Conservation (phyloP, 768 basidiomycete genomes). For the Dacryopinax spathularia region DNA sequence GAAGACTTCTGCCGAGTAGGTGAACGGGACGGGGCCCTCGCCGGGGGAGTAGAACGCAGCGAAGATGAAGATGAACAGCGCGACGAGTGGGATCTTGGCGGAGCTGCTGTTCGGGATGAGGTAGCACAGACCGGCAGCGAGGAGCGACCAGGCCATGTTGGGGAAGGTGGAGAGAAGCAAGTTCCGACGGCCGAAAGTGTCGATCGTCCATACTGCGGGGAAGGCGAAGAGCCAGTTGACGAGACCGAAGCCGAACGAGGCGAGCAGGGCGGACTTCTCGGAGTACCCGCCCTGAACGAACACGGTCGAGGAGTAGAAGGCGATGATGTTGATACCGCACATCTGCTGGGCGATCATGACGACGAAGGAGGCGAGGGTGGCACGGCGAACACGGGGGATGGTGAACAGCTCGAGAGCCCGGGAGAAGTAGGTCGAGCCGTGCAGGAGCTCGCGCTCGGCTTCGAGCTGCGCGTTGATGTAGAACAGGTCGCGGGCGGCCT, state of each 20-base stretch:
- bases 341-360: constrained; percentile 27
- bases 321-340: constrained; percentile 27
- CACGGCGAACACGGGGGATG: constrained; percentile 27
- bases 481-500: constrained; percentile 30
- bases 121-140: constrained; percentile 29
- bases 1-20: constrained; percentile 17
- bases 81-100: constrained; percentile 32
- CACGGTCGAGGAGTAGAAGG: constrained; percentile 30
- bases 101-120: constrained; percentile 25
- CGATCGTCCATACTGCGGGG: constrained; percentile 41
- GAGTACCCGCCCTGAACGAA: constrained; percentile 25
- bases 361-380: constrained; percentile 23
- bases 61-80: constrained; percentile 24
- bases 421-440: constrained; percentile 21
- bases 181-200: constrained; percentile 16
- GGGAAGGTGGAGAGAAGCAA: constrained; percentile 26
- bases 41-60: constrained; percentile 13
- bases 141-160: constrained; percentile 32
- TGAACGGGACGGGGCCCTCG: constrained; percentile 13
- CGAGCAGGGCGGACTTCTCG: constrained; percentile 18
- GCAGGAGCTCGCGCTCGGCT: constrained; percentile 22
- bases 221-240: constrained; percentile 34
- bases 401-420: constrained; percentile 27
- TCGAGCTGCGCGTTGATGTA: constrained; percentile 26
- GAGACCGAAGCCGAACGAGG: constrained; percentile 24